These are phyloP conservation scores for Afroboletus lepidellus DNA, from an alignment of 1,284 basidiomycete species.

Conservation along the genomic window DNA sequence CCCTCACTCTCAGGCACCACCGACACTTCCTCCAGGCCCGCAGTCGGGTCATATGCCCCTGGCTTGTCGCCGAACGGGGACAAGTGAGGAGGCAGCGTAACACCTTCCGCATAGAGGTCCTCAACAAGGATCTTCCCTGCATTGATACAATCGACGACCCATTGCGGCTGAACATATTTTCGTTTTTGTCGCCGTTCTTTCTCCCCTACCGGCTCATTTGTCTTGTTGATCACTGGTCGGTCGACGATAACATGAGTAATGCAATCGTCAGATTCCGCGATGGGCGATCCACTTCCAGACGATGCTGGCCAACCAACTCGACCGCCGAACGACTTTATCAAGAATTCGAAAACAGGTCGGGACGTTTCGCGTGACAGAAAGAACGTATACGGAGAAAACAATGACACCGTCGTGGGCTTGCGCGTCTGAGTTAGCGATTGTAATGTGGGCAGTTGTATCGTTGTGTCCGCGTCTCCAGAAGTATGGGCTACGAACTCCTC, in stretches of 20 bases:
- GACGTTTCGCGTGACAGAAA: conserved; percentile 95
- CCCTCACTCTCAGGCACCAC: conserved; percentile 43
- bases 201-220: conserved; percentile 56
- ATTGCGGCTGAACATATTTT: conserved; percentile 95
- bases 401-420: conserved; percentile 49
- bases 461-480: conserved; percentile 56
- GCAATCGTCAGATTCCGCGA: conserved; percentile 68
- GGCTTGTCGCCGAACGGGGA: conserved; percentile 90
- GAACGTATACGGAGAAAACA: conserved; percentile 90
- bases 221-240: conserved; percentile 63
- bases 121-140: conserved; percentile 82
- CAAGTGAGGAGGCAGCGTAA: conserved; percentile 89
- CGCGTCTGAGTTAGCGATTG: conserved; percentile 67
- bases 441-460: conserved; percentile 72
- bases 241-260: conserved; percentile 98
- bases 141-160: conserved; percentile 97
- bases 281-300: conserved; percentile 81
- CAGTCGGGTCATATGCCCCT: conserved; percentile 75
- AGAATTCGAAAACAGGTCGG: conserved; percentile 91
- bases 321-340: conserved; percentile 90
- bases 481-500: conserved; percentile 72
- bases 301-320: conserved; percentile 87
- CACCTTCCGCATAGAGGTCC: conserved; percentile 85
- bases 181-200: conserved; percentile 66
- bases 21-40: conserved; percentile 40